A percentile compares a stretch with the other conserved stretches of the same genome.
phyloP scores from a whole-genome alignment of 73 alveolate genomes.

The Paramecium primaurelia region DNA sequence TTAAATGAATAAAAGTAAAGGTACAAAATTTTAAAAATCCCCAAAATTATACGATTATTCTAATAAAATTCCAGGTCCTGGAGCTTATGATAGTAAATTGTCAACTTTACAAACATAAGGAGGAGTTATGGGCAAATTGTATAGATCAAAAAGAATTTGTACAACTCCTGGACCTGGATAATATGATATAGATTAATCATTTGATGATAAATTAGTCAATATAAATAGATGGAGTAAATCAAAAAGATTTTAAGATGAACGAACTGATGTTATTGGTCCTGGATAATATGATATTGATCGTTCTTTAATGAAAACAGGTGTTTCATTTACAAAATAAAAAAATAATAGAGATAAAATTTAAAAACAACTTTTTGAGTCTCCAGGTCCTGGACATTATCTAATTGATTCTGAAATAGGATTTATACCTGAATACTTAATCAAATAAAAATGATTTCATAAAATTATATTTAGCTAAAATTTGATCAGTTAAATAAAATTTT shows the following conservation, averaged over 20 bases:
- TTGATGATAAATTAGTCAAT: neutral
- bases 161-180: slow-evolving; percentile 21
- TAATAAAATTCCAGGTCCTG: slow-evolving; percentile 13
- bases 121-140: neutral
- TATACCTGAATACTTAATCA: neutral
- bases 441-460: neutral
- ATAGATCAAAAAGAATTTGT: neutral
- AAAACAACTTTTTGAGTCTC: neutral
- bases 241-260: neutral
- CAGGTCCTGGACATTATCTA: neutral
- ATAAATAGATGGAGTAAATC: neutral
- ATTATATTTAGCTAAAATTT: neutral
- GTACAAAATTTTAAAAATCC: neutral
- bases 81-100: neutral
- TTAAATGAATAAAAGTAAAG: neutral
- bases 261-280: neutral
- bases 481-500: neutral
- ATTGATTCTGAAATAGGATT: neutral
- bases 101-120: neutral
- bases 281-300: neutral
- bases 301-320: neutral
- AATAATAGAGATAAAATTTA: neutral
- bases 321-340: neutral
- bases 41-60: neutral
- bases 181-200: neutral